Evolutionary conservation across 2,329 filamentous ascomycete genomes (phyloP), one percentile per base, ranked within the genome.

Genomic region (Hypoxylon sp.): DNA sequence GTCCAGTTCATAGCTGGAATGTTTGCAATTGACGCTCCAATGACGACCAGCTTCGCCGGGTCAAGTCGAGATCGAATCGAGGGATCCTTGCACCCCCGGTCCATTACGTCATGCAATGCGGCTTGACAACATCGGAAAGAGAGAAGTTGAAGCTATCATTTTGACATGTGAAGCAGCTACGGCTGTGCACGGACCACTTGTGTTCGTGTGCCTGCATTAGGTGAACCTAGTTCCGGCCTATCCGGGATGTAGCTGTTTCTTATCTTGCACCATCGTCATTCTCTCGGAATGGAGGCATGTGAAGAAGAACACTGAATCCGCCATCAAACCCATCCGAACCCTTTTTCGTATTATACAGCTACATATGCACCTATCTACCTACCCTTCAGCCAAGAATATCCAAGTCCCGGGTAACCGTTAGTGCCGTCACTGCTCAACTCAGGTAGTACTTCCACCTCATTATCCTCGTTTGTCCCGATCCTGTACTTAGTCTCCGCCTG

Each of bases 401-500:
- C 55, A 27, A 49, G 48, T 53, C 54, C 55, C 7, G 31, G 11
- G 37, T 58, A 51, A 10, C 51, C 61, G n/a, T 62, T 59, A n/a
- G 25, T 60, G 33, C 55, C 49, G 4, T 57, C 20, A 13, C n/a
- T 50, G 6, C 31, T 44, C 49, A 60, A 7, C 5, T 53, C 48
- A 14, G 40, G 61, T 54, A 51, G 69, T 20, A 73, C 63, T 27
- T 69, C 57, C 25, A 74, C 64, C 53, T 71, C 58, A 3, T 69
- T 56, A 17, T 70, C 67, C 13, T 67, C 58, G 22, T 72, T 66
- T 4, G 67, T 20, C 4, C 61, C 66, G 11, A 77, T 69, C 58
- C 72, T 75, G 40, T 73, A 74, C 4, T 69, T 70, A 1, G 64
- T 63, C 13, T 68, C 65, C 0, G 68, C 66, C 20, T 75, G 71